A percentile compares a stretch with the other conserved stretches of the same genome.
Conservation (phyloP, 768 basidiomycete species). For the Trametes coccinea region DNA sequence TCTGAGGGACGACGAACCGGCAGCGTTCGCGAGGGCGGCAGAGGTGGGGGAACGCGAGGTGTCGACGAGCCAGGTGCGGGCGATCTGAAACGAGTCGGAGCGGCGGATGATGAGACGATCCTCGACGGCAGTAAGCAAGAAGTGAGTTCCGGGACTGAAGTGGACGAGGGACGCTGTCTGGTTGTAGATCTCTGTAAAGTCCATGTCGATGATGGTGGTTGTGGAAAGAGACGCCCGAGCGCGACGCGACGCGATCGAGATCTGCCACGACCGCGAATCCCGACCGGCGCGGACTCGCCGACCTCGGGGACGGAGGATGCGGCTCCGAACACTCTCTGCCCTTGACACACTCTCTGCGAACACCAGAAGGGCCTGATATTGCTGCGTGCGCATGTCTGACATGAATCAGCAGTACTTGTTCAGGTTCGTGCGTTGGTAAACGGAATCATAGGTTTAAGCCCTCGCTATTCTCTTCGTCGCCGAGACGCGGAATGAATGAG, state of each 20-base stretch:
- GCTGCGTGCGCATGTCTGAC: too few species aligned
- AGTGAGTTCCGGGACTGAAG: slow-evolving; percentile 87
- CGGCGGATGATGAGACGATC: slow-evolving; percentile 83
- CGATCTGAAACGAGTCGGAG: slow-evolving; percentile 80
- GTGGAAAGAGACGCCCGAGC: neutral
- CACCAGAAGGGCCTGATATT: too few species aligned
- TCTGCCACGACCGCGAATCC: neutral
- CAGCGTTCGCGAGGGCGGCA: slow-evolving; percentile 34
- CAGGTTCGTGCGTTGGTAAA: too few species aligned
- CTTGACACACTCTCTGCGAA: too few species aligned
- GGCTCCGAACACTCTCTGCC: too few species aligned
- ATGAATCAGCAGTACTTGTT: too few species aligned
- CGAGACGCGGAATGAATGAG: too few species aligned
- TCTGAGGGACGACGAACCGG: neutral
- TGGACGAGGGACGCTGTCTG: slow-evolving; percentile 66
- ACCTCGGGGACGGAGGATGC: too few species aligned
- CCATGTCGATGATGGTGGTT: slow-evolving; percentile 46
- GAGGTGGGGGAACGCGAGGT: slow-evolving; percentile 52
- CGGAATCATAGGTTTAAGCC: too few species aligned
- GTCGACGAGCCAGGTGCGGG: slow-evolving; percentile 75
- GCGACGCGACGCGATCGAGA: neutral
- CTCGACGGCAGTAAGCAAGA: slow-evolving; percentile 77
- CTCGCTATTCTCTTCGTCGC: too few species aligned
- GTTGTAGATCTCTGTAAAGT: slow-evolving; percentile 85
- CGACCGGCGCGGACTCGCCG: too few species aligned